Evolutionary conservation across 2,329 filamentous ascomycete species (phyloP).

Genomic region (Scedosporium boydii): DNA sequence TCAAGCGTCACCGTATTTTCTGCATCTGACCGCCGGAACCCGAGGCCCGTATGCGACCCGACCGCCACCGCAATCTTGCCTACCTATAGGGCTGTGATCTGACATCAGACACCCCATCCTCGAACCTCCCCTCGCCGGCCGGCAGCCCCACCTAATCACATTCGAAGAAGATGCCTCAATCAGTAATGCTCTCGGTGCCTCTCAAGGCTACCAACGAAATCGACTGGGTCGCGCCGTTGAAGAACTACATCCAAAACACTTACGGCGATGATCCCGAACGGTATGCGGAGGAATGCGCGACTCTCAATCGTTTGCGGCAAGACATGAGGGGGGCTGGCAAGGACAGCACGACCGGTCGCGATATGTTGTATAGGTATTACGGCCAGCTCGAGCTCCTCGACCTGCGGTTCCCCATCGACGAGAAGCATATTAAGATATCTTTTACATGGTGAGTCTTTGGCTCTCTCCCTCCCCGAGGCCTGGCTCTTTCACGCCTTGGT

Average conservation of each 20-base stretch:
- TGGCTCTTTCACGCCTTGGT: slow-evolving; percentile 2
- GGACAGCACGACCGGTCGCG: slow-evolving; percentile 86
- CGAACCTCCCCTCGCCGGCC: not conserved
- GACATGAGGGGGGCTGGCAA: slow-evolving; percentile 97
- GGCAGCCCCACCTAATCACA: not conserved
- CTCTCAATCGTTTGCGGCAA: slow-evolving; percentile 88
- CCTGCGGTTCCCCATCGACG: slow-evolving; percentile 90
- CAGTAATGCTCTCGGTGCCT: slow-evolving; percentile 91
- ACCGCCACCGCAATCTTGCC: not conserved
- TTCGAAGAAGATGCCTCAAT: slow-evolving; percentile 57
- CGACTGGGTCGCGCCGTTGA: slow-evolving; percentile 90
- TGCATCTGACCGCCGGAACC: slow-evolving; percentile 5
- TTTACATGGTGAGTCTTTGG: slow-evolving; percentile 74
- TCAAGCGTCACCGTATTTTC: not conserved
- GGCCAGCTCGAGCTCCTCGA: slow-evolving; percentile 93
- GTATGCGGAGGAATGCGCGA: slow-evolving; percentile 90
- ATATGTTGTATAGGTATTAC: slow-evolving; percentile 94
- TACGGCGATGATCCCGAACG: slow-evolving; percentile 96
- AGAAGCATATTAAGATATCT: slow-evolving; percentile 97
- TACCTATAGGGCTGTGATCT: slow-evolving; percentile 3
- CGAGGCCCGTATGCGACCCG: slow-evolving; percentile 8
- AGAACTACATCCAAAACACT: slow-evolving; percentile 83
- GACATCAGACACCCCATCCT: not conserved
- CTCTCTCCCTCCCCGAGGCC: not conserved
- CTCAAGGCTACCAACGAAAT: slow-evolving; percentile 95